These are phyloP conservation scores for Leccinum broughii DNA, from an alignment of 768 basidiomycete genomes.

Conservation along the genomic window DNA sequence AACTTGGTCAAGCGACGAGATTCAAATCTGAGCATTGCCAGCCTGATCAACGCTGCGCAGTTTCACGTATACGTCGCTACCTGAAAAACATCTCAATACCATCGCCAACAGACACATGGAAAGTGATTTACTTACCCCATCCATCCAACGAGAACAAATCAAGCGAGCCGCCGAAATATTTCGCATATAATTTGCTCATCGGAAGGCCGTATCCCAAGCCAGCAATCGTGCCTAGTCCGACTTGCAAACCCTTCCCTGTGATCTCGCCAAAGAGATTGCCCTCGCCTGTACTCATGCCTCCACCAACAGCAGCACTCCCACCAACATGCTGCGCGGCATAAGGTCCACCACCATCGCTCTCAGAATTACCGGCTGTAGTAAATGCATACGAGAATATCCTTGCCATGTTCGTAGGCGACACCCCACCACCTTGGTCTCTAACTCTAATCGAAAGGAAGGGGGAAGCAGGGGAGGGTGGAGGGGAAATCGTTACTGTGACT, in stretches of 20 bases:
- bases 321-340: conserved; percentile 81
- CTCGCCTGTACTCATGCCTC: conserved; percentile 39
- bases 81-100: conserved; percentile 22
- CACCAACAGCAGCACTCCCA: conserved; percentile 63
- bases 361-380: conserved; percentile 70
- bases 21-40: conserved; percentile 50
- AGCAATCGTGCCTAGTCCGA: conserved; percentile 86
- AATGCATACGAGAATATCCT: conserved; percentile 91
- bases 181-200: conserved; percentile 75
- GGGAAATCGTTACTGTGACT: conserved; percentile 70
- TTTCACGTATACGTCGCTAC: conserved; percentile 56
- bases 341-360: conserved; percentile 59
- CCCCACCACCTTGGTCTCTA: conserved; percentile 86
- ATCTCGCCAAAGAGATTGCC: conserved; percentile 75
- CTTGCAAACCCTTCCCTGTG: conserved; percentile 72
- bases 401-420: conserved; percentile 69
- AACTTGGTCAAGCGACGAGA: background rate
- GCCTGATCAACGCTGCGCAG: conserved; percentile 53
- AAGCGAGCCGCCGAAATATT: conserved; percentile 85
- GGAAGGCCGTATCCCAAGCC: conserved; percentile 86
- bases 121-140: conserved; percentile 56
- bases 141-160: conserved; percentile 82
- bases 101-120: background rate
- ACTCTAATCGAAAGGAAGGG: conserved; percentile 73
- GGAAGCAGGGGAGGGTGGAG: conserved; percentile 41